Base-by-base conservation (phyloP, 169 alveolate species). In the Plasmodium ovale region DNA sequence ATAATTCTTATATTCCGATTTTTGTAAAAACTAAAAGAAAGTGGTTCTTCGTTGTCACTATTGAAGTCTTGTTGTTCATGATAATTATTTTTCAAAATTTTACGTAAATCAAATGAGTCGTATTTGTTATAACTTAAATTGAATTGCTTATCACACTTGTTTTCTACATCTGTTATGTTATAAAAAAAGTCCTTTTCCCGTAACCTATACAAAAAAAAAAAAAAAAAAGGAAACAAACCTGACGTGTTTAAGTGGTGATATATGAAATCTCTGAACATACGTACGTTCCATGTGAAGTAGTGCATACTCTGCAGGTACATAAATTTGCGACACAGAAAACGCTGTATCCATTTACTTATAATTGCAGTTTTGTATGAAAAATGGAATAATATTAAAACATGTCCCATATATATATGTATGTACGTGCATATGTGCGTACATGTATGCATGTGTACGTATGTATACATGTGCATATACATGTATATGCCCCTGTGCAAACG, bases 61-160 rank as follows among this genome's bases (percentile, higher is more conserved):
- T 59, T 12, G 42, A 29, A 65, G 23, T 37, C 39, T 56, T 56
- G 49, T 79, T 54, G 82, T 51, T 54, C 56, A 35, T 60, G 53
- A 64, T 49, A 65, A 53, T 82, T 82, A 82, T 64, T 82, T 82
- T 65, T 82, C 49, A 64, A 10, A 49, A 82, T 25, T 37, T 64
- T 65, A 53, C 90, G 74, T 27, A 82, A 47, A 53, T 82, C 90
- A 65, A 82, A 67, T 39, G 90, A 82, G 35, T 64, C 71, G 29
- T 82, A 82, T 82, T 82, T 82, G 44, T 65, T 65, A 49, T 51
- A 64, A 82, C 25, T 56, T 59, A 67, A 49, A 14, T 65, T 47
- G 53, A 23, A 29, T 12, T 82, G 19, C 27, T 65, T 59, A 29
- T 58, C 54, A 65, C 19, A 65, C 42, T 25, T 82, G n/a, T 51